Base-by-base conservation (phyloP, 352 stramenopile genomes). In the Phytopythium ostracodes region DNA sequence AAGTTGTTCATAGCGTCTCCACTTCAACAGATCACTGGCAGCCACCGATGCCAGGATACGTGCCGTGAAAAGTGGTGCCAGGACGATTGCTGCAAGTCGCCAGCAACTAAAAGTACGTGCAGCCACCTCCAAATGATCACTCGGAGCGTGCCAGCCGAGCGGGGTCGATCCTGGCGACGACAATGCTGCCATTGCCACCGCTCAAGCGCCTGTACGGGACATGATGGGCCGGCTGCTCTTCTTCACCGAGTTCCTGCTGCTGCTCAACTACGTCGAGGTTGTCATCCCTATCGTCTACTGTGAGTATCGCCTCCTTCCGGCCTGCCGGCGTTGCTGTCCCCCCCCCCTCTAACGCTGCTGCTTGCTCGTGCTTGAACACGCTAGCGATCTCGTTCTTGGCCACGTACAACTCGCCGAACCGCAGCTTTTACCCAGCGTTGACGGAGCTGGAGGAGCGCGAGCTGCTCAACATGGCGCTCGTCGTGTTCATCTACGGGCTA, bases 201-300 rank as follows among this genome's bases (percentile, higher is more conserved):
- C 15, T 56, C 15, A 60, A 76, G 20, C 60, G 71, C 12, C 42
- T 62, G 20, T 73, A 74, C n/a, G 49, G 67, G 33, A 62, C 0
- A 46, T 62, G 12, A 46, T 66, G 0, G 55, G 67, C 6, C 53
- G 69, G 27, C 40, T 79, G 31, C 65, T 85, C 17, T 76, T 80
- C 42, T 60, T 81, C 51, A 71, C 76, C 8, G 73, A 82, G 63
- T 85, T 79, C 17, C 33, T 82, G 20, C 25, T 81, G 24, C 59
- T 81, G 52, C 63, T 76, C 43, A 76, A 84, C 54, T 80, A 71
- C 27, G 65, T 76, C 1, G 73, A 81, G 46, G 71, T 79, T 2
- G 62, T 75, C 31, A 66, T 84, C 27, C 71, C 76, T 4, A 18
- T 76, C 6, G 68, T 81, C 24, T 80, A 80, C 56, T 65, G 72